Evolutionary conservation across 345 rosid genomes (phyloP).

Genomic region (Combretum micranthum): DNA sequence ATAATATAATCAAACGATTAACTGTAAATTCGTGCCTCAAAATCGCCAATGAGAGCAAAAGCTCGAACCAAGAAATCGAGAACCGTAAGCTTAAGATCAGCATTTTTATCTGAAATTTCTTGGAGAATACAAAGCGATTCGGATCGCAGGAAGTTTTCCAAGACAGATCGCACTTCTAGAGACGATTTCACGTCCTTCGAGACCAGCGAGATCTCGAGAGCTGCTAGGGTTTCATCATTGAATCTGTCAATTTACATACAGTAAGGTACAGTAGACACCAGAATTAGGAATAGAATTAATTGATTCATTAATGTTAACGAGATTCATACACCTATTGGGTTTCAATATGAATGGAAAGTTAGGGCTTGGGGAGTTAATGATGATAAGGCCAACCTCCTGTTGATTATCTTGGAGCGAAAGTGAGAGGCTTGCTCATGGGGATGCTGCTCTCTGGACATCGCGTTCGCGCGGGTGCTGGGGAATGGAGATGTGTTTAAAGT

Average conservation of each 20-base stretch:
- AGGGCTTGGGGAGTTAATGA: background rate
- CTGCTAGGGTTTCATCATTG: slow-evolving; percentile 43
- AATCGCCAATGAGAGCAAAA: slow-evolving; percentile 67
- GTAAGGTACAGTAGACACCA: too few species aligned
- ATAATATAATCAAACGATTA: background rate
- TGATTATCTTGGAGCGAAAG: slow-evolving; percentile 38
- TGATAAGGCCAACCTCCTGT: slow-evolving; percentile 33
- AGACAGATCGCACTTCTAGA: slow-evolving; percentile 27
- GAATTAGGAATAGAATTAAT: too few species aligned
- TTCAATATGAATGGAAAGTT: slow-evolving; percentile 2
- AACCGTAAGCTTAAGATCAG: slow-evolving; percentile 46
- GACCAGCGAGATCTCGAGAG: slow-evolving; percentile 50
- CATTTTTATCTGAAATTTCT: slow-evolving; percentile 28
- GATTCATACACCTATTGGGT: too few species aligned
- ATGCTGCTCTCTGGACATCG: slow-evolving; percentile 18
- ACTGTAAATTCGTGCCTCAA: slow-evolving; percentile 32
- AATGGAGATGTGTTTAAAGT: slow-evolving; percentile 2
- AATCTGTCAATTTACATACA: slow-evolving; percentile 30
- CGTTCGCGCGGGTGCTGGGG: background rate
- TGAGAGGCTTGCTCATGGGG: slow-evolving; percentile 26
- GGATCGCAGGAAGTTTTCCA: slow-evolving; percentile 45
- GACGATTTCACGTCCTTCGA: slow-evolving; percentile 42
- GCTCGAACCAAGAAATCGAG: slow-evolving; percentile 71
- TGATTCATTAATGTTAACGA: too few species aligned
- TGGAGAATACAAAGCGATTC: slow-evolving; percentile 34